Evolutionary conservation across 129 eudicot species (phyloP).

Genomic region (Tanacetum coccineum): DNA sequence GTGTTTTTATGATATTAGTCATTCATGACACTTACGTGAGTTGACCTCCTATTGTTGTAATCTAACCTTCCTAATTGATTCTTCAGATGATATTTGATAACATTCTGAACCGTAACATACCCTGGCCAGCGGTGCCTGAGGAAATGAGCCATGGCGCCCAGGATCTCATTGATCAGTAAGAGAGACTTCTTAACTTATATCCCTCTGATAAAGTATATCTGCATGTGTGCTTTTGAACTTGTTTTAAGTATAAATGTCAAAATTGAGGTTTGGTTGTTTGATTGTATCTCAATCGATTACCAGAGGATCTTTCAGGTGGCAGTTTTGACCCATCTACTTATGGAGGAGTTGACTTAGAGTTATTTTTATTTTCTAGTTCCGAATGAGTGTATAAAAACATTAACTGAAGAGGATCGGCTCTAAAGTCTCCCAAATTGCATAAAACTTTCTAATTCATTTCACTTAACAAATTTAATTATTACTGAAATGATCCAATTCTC

Average conservation of each 20-base stretch:
- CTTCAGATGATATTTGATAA: constrained; percentile 85
- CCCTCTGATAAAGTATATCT: background rate
- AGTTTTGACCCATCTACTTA: background rate
- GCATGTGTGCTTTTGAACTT: constrained; percentile 3
- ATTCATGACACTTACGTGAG: background rate
- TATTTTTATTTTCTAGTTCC: no score
- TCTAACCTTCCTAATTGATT: constrained; percentile 3
- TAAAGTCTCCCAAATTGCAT: no score
- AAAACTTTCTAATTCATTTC: no score
- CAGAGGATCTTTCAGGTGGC: background rate
- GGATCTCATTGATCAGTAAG: constrained; percentile 88
- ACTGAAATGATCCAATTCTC: no score
- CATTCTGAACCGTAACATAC: constrained; percentile 90
- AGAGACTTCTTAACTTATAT: constrained; percentile 4
- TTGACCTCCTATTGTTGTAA: constrained; percentile 1
- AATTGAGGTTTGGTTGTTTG: background rate
- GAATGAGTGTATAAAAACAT: no score
- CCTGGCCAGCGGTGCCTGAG: constrained; percentile 93
- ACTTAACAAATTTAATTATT: no score
- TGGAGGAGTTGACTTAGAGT: no score
- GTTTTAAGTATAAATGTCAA: background rate
- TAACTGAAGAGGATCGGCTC: no score
- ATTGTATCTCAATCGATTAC: background rate
- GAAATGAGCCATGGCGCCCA: constrained; percentile 88
- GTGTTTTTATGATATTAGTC: constrained; percentile 3